Evolutionary conservation across 2,329 filamentous ascomycete genomes (phyloP), one percentile per base, ranked within the genome.

Genomic region (Pezicula radicicola): DNA sequence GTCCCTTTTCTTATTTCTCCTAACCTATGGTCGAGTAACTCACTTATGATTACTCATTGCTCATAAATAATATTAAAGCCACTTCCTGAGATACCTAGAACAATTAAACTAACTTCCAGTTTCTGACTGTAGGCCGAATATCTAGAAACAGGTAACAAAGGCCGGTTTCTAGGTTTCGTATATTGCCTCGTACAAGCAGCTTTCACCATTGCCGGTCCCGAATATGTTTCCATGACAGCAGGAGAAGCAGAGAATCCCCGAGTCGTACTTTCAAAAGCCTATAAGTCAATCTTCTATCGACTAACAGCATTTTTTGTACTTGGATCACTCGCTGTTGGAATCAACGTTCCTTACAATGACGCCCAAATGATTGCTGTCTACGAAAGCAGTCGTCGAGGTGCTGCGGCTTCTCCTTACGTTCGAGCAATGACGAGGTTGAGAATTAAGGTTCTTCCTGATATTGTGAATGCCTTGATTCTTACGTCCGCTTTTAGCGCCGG

Each of bases 271-370:
- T 87, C 87, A 1, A 79, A 78, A 52, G 87, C 87, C 1, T 89
- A 81, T 71, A 89, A 88, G 58, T 83, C 83, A 42, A 84, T 89
- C 33, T 89, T 90, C 69, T 88, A 86, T 67, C 83, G 87, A 46
- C 73, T 91, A 30, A 85, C 84, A 0, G 70, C 78, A 1, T 89
- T 91, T 70, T 90, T 89, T 68, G 77, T 89, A 15, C 74, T 89
- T 52, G 78, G 83, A 51, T 81, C 79, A 6, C 71, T 88, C 4
- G 75, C 73, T 16, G 77, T 85, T 9, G 81, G 81, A 8, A 30
- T 30, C 28, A 30, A 30, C 7, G 28, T 85, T 56, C 72, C 83
- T 15, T 80, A 81, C 61, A 75, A 84, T 48, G 81, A 84, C 57
- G 63, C 73, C 1, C 75, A 76, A 16, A 69, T 87, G 58, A 72